phyloP scores from a whole-genome alignment of 768 basidiomycete genomes.

The Hygrophorus pudorinus region DNA sequence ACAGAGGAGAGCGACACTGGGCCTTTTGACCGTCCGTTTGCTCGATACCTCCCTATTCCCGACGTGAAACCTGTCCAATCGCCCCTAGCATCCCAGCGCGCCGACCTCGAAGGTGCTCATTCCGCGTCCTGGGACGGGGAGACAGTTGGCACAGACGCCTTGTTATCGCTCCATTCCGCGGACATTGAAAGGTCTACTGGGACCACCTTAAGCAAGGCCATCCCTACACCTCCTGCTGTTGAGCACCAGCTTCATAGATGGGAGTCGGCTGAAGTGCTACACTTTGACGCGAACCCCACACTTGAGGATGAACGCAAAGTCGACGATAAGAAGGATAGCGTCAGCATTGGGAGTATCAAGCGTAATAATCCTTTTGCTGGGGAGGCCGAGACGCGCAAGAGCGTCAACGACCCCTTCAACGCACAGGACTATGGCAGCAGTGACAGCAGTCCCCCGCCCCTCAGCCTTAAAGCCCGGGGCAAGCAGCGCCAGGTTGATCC shows the following conservation, averaged over 20 bases:
- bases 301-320: no score
- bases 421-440: slow-evolving; percentile 8
- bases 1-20: slow-evolving; percentile 29
- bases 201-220: slow-evolving; percentile 41
- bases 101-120: slow-evolving; percentile 29
- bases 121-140: slow-evolving; percentile 49
- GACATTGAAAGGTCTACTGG: slow-evolving; percentile 32
- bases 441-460: no score
- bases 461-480: slow-evolving; percentile 9
- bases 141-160: slow-evolving; percentile 37
- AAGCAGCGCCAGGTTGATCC: slow-evolving; percentile 13
- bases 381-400: slow-evolving; percentile 24
- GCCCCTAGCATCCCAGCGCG: slow-evolving; percentile 23
- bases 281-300: slow-evolving; percentile 18
- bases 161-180: slow-evolving; percentile 37
- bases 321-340: no score
- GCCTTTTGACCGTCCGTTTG: slow-evolving; percentile 40
- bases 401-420: slow-evolving; percentile 17
- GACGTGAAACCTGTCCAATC: slow-evolving; percentile 29
- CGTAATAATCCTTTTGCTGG: slow-evolving; percentile 24
- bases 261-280: slow-evolving; percentile 61
- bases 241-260: slow-evolving; percentile 44
- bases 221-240: slow-evolving; percentile 52
- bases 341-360: slow-evolving; percentile 4
- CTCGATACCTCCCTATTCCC: slow-evolving; percentile 45